Evolutionary conservation across 177 flowering plant genomes (phyloP), one percentile per base, ranked within the genome.

Genomic region (Vitis hybrid): DNA sequence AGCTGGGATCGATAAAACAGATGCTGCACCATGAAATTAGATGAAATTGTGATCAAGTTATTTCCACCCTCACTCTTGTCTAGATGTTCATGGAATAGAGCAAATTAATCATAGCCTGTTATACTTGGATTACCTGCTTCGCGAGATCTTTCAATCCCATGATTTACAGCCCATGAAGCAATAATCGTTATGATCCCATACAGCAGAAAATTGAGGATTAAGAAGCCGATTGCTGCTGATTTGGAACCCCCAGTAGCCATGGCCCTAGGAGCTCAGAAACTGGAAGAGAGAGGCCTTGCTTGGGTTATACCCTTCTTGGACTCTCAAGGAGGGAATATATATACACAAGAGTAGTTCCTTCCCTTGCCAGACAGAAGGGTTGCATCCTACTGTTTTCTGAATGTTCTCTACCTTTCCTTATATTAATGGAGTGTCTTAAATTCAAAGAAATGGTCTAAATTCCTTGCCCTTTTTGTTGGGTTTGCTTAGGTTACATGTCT

Each of bases 111-210:
- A 27, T 27, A 27, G 30, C 30, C 30, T 35, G n/a, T 13, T 12
- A 8, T 35, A 16, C 6, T 1, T 71, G 11, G 62, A 14, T 67
- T 83, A 91, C 97, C 97, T 78, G 90, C 27, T 78, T 83, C 86
- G 6, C 60, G 83, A 12, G 93, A n/a, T 69, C 71, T 73, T 40
- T 81, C 80, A 7, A 94, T 86, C 11, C 84, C 93, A 65, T 87
- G 89, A 69, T 93, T 87, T 3, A 90, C 73, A 58, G 87, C 94
- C 97, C 97, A 90, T 51, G 88, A 72, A 4, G 97, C 86, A 2
- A 93, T 78, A 2, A 79, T 64, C 8, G 75, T 68, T 61, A 90
- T 79, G 16, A 91, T 74, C 74, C 77, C 67, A 40, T 89, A 94
- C 10, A 93, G 80, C 0, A 82, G 12, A 1, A 90, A 75, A 66